A percentile compares a stretch with the other conserved stretches of the same genome.
Conservation (phyloP, 78 protist species). For the Guillardia theta region DNA sequence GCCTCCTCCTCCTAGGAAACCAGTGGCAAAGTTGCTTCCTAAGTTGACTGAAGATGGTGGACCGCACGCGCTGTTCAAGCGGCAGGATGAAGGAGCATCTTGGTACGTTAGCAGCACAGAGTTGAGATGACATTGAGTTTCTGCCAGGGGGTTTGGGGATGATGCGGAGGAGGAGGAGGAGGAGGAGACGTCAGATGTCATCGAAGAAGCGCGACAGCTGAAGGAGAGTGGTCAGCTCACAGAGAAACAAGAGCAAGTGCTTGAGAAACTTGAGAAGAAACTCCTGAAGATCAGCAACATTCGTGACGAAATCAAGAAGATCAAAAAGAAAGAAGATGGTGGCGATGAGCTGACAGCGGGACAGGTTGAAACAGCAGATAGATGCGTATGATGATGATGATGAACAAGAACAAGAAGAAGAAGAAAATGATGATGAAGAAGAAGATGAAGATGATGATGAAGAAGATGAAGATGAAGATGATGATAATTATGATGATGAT, state of each 20-base stretch:
- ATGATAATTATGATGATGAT: too few species aligned
- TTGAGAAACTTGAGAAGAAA: constrained; percentile 40
- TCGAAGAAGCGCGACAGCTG: not conserved
- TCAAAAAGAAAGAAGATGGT: constrained; percentile 22
- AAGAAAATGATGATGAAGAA: too few species aligned
- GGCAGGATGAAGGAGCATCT: not conserved
- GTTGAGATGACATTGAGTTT: not conserved
- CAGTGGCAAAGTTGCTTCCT: too few species aligned
- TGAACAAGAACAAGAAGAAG: too few species aligned
- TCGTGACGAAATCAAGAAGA: not conserved
- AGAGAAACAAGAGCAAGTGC: not conserved
- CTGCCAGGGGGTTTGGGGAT: constrained; percentile 24
- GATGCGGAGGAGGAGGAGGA: not conserved
- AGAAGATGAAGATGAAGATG: too few species aligned
- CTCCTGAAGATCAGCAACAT: not conserved
- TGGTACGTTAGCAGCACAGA: too few species aligned
- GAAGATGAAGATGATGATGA: too few species aligned
- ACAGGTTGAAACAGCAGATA: not conserved
- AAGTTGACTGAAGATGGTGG: too few species aligned
- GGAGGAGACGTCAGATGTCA: not conserved
- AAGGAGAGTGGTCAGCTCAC: not conserved
- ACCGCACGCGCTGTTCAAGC: not conserved
- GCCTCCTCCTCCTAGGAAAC: too few species aligned
- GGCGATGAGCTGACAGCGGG: constrained; percentile 8
- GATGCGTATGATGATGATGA: too few species aligned